Base-by-base conservation (phyloP, 2,329 filamentous ascomycete genomes). In the Macrophomina phaseolina region DNA sequence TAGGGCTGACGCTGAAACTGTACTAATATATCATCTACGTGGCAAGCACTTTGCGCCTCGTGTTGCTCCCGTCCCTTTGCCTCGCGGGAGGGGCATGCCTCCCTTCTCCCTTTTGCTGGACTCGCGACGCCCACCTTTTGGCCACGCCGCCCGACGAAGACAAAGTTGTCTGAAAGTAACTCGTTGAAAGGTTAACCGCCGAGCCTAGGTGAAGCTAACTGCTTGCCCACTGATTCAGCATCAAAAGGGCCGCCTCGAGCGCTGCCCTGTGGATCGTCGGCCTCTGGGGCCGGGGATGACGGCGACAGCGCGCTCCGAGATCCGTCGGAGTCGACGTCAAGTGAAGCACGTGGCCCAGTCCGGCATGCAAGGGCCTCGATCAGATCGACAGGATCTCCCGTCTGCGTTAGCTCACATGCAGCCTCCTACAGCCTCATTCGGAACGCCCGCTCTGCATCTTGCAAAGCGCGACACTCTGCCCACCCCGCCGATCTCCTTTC, bases 1-100 rank as follows among this genome's bases (percentile, higher is more conserved):
- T 46, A 45, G 28, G 55, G 55, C 55, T 60, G 55, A 45, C 30
- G 40, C 2, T 60, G 38, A 60, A 60, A 60, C 38, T 12, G 18
- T 5, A 7, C n/a, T 45, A 32, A 34, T 46, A 32, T 46, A 46
- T 45, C 6, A 45, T 11, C 3, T 28, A 42, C 40, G 40, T 60
- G 55, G 55, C 40, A 60, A 11, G 23, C 55, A 18, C 7, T 32
- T 23, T 60, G 55, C 55, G 23, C 23, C 55, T 11, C 55, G 55
- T 30, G 12, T 40, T 30, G 32, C 32, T 28, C n/a, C 52, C 49
- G 12, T 12, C 12, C 14, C n/a, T 52, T 36, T 34, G 45, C 16
- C 42, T 45, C 42, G 11, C 42, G 42, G 11, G 5, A 1, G 23
- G 6, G 5, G 16, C 16, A 28, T 28, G 46, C 46, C 7, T 49